Percentiles rank a stretch among this genome's conserved stretches.
These are phyloP conservation scores for Striga asiatica DNA, from an alignment of 257 asterid species.

Conservation along the genomic window DNA sequence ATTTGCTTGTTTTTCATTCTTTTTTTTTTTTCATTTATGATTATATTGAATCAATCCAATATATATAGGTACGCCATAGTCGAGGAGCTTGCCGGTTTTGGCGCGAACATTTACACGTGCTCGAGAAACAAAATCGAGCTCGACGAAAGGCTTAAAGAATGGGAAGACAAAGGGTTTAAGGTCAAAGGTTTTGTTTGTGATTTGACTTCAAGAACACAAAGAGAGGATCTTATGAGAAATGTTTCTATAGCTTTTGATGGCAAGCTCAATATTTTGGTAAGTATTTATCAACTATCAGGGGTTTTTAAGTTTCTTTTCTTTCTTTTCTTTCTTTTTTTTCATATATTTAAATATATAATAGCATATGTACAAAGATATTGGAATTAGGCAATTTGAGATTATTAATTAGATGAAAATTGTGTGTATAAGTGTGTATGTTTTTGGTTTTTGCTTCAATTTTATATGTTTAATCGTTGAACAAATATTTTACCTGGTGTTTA, in stretches of 20 bases:
- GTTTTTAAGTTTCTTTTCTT: too few relatives aligned
- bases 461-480: too few relatives aligned
- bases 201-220: constrained; percentile 29
- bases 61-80: constrained; percentile 42
- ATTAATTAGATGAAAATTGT: too few relatives aligned
- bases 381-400: background rate
- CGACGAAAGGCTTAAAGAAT: constrained; percentile 32
- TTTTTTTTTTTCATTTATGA: background rate
- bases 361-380: background rate
- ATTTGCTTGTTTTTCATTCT: background rate
- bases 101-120: constrained; percentile 55
- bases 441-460: too few relatives aligned
- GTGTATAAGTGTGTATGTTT: too few relatives aligned
- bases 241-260: constrained; percentile 49
- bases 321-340: background rate
- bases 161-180: constrained; percentile 50
- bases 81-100: constrained; percentile 61
- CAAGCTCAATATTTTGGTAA: constrained; percentile 53
- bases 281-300: too few relatives aligned
- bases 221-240: constrained; percentile 27
- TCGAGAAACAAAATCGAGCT: constrained; percentile 39
- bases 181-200: constrained; percentile 50
- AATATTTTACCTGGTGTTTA: too few relatives aligned
- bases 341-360: background rate
- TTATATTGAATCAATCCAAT: background rate